Evolutionary conservation across 2,329 filamentous ascomycete genomes (phyloP).

Genomic region (Aotearoamyces nothofagi): DNA sequence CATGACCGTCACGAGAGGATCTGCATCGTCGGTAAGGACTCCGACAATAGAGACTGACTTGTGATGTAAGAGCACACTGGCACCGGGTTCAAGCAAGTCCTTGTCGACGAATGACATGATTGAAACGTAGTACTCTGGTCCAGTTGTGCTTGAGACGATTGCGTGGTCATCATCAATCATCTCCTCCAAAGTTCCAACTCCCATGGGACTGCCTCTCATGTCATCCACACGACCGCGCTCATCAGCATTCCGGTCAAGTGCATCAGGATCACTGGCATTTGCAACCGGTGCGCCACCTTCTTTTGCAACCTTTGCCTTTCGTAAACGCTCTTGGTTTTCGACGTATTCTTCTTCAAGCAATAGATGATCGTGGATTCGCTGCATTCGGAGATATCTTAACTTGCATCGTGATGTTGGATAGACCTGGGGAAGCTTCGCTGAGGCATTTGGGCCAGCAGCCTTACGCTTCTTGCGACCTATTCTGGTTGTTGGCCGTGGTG

Average conservation of each 20-base stretch:
- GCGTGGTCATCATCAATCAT: constrained; percentile 99
- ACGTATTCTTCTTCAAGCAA: constrained; percentile 97
- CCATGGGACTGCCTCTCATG: constrained; percentile 97
- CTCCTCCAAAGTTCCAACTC: constrained; percentile 92
- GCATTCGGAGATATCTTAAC: constrained; percentile 91
- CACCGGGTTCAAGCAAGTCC: constrained; percentile 88
- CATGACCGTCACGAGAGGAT: constrained; percentile 95
- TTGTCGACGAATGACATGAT: constrained; percentile 99
- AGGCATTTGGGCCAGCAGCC: constrained; percentile 80
- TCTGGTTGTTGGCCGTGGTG: constrained; percentile 89
- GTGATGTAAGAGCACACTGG: constrained; percentile 89
- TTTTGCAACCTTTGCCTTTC: constrained; percentile 77
- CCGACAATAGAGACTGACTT: constrained; percentile 97
- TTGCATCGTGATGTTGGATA: constrained; percentile 97
- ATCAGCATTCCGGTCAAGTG: constrained; percentile 75
- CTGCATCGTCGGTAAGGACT: constrained; percentile 89
- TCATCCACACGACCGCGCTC: constrained; percentile 92
- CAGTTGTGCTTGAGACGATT: constrained; percentile 93
- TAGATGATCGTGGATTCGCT: constrained; percentile 94
- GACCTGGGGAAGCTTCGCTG: constrained; percentile 85
- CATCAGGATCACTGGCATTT: constrained; percentile 52
- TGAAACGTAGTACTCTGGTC: constrained; percentile 96
- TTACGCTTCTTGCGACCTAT: constrained; percentile 98
- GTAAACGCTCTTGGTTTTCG: constrained; percentile 91
- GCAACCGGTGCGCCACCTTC: constrained; percentile 45